Conservation (phyloP, 2,329 filamentous ascomycete genomes). For the Lasiodiplodia citricola region DNA sequence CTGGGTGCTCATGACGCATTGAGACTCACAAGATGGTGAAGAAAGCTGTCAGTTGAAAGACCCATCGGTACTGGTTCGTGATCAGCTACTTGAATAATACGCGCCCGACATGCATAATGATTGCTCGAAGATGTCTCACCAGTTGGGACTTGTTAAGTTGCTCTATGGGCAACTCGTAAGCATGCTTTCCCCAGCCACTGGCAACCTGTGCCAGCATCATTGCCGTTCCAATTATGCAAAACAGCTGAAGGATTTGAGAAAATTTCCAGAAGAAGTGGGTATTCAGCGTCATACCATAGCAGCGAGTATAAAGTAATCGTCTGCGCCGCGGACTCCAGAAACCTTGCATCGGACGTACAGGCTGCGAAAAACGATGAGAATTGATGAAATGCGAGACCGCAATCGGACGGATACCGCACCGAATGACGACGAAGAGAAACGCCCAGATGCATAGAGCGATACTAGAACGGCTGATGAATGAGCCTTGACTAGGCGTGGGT, state of each 20-base stretch:
- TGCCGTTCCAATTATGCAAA: neutral
- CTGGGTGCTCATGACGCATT: no score
- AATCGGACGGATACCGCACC: neutral
- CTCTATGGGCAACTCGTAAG: neutral
- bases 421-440: neutral
- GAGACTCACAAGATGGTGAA: neutral
- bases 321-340: neutral
- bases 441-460: constrained; percentile 1
- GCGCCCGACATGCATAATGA: no score
- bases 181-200: constrained; percentile 16
- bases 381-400: no score
- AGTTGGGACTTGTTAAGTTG: constrained; percentile 6
- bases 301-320: constrained; percentile 7
- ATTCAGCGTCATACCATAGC: neutral
- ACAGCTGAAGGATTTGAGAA: neutral
- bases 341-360: neutral
- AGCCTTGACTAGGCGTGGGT: neutral
- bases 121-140: neutral
- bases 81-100: neutral
- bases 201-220: constrained; percentile 14
- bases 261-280: neutral
- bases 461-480: neutral
- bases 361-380: neutral
- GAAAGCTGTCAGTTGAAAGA: neutral
- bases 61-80: constrained; percentile 3